Percentiles rank a stretch among this genome's conserved stretches.
Evolutionary conservation across 768 basidiomycete species (phyloP).

Genomic region (Lenzites betulinus): DNA sequence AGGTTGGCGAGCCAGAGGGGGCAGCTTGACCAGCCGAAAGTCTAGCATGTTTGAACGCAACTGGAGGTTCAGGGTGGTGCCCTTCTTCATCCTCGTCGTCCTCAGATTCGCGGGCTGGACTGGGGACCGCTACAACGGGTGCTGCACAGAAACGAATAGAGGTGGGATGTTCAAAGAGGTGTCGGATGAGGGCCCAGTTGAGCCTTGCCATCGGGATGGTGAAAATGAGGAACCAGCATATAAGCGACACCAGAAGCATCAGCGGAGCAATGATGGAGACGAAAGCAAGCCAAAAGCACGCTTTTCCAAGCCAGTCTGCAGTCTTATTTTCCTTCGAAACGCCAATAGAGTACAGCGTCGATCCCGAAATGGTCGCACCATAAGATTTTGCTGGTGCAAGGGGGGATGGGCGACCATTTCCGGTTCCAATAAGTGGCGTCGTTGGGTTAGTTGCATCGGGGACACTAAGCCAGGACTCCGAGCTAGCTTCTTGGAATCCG

Average conservation of each 20-base stretch:
- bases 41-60: conserved; percentile 71
- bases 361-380: conserved; percentile 49
- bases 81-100: conserved; percentile 19
- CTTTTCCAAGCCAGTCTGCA: conserved; percentile 62
- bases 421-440: conserved; percentile 47
- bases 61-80: conserved; percentile 38
- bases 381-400: conserved; percentile 58
- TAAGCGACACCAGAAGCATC: conserved; percentile 81
- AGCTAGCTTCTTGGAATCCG: conserved; percentile 36
- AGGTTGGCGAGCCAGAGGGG: conserved; percentile 76
- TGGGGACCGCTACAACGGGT: conserved; percentile 64
- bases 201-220: conserved; percentile 98
- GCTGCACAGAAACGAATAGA: conserved; percentile 92
- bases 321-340: conserved; percentile 25
- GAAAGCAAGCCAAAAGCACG: conserved; percentile 83
- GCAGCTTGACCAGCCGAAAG: conserved; percentile 88
- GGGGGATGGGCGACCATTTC: conserved; percentile 22
- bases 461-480: conserved; percentile 44
- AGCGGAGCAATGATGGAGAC: conserved; percentile 81
- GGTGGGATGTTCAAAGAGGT: conserved; percentile 77
- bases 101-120: conserved; percentile 21
- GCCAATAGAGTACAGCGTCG: conserved; percentile 30
- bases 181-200: conserved; percentile 90
- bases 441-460: conserved; percentile 42
- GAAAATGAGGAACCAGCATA: conserved; percentile 95